Percentiles rank a stretch among this genome's conserved stretches.
These are phyloP conservation scores for Amanita inopinata DNA, from an alignment of 768 basidiomycete genomes.

Conservation along the genomic window DNA sequence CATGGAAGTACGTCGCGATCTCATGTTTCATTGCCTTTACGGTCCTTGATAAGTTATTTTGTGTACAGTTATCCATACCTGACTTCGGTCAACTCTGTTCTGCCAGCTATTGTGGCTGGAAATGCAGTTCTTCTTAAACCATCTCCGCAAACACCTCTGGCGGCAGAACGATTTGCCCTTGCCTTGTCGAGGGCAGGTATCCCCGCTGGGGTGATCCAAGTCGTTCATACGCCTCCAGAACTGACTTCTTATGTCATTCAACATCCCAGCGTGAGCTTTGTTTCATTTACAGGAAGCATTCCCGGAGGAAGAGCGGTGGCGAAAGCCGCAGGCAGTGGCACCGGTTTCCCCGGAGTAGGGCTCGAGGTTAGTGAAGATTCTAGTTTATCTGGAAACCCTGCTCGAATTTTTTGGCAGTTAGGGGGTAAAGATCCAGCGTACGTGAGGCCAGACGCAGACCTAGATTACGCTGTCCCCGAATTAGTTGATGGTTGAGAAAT, in stretches of 20 bases:
- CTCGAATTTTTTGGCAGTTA: constrained; percentile 36
- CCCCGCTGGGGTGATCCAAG: constrained; percentile 63
- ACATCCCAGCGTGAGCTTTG: constrained; percentile 64
- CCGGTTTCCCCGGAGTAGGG: constrained; percentile 78
- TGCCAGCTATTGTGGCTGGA: constrained; percentile 86
- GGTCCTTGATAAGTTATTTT: not conserved
- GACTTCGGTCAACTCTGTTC: constrained; percentile 80
- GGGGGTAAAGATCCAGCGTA: constrained; percentile 99
- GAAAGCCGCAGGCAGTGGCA: constrained; percentile 51
- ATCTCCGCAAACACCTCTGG: constrained; percentile 90
- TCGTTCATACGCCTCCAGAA: constrained; percentile 60
- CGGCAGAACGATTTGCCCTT: constrained; percentile 68
- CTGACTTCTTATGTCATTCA: constrained; percentile 52
- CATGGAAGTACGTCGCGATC: constrained; percentile 73
- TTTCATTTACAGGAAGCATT: constrained; percentile 88
- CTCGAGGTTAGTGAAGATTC: constrained; percentile 49
- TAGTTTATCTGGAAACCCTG: not conserved
- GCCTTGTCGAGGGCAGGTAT: constrained; percentile 72
- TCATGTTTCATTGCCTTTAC: not conserved
- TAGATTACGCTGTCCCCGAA: constrained; percentile 74
- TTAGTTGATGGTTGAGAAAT: constrained; percentile 72
- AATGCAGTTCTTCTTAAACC: constrained; percentile 92
- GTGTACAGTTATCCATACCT: constrained; percentile 75
- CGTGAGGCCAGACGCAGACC: constrained; percentile 77
- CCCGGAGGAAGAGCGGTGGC: constrained; percentile 66